phyloP scores from a whole-genome alignment of 2,329 filamentous ascomycete species.

The Proliferodiscus dingleyae region DNA sequence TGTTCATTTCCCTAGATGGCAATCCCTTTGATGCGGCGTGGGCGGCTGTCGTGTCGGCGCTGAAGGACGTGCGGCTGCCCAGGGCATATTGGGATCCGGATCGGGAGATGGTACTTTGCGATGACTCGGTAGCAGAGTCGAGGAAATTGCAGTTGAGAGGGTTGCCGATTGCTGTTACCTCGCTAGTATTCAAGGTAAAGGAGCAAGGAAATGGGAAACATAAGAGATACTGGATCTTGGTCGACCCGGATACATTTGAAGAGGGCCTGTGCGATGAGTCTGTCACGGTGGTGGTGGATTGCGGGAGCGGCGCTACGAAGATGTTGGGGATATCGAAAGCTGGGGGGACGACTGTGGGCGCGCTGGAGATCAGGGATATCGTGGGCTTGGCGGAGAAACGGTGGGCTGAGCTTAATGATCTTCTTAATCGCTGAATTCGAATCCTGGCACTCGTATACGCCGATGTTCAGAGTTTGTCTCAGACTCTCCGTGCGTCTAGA shows the following conservation, averaged over 20 bases:
- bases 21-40: conserved; percentile 90
- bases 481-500: too few relatives aligned
- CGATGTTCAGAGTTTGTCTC: too few relatives aligned
- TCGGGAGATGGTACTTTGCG: conserved; percentile 73
- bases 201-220: conserved; percentile 38
- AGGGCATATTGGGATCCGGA: conserved; percentile 80
- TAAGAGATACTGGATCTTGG: conserved; percentile 67
- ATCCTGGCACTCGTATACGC: too few relatives aligned
- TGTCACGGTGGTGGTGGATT: conserved; percentile 79
- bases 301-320: conserved; percentile 39
- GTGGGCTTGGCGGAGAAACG: conserved; percentile 55
- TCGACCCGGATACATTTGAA: conserved; percentile 87
- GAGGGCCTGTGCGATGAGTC: conserved; percentile 78
- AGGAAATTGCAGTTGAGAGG: conserved; percentile 55
- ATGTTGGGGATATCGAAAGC: conserved; percentile 75
- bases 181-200: conserved; percentile 68
- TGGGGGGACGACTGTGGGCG: conserved; percentile 68
- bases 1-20: conserved; percentile 89
- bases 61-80: conserved; percentile 73
- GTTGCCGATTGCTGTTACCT: conserved; percentile 72
- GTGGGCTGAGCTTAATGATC: conserved; percentile 48
- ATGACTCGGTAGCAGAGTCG: conserved; percentile 50
- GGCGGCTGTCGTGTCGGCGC: conserved; percentile 75
- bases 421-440: conserved; percentile 23
- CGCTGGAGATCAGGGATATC: conserved; percentile 55